Conservation (phyloP, 352 stramenopile species). For the Phytophthora brassicae region DNA sequence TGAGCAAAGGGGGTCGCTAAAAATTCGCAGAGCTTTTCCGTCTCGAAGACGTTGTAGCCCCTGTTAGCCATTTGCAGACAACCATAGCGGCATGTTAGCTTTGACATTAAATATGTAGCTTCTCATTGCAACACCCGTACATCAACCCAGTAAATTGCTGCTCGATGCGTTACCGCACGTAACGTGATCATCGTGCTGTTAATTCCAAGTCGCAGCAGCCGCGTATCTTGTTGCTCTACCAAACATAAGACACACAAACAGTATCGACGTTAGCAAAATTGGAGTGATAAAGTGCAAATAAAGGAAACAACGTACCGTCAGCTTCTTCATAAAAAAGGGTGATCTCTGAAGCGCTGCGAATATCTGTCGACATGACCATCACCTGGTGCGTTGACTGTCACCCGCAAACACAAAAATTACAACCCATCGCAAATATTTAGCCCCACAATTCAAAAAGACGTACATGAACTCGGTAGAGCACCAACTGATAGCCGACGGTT, state of each 20-base stretch:
- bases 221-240: slow-evolving; percentile 34
- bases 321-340: slow-evolving; percentile 35
- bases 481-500: slow-evolving; percentile 63
- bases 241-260: background rate
- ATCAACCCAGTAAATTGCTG: too few relatives aligned
- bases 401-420: too few relatives aligned
- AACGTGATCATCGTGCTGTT: slow-evolving; percentile 70
- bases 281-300: background rate
- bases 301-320: slow-evolving; percentile 13
- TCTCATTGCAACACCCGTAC: too few relatives aligned
- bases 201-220: slow-evolving; percentile 59
- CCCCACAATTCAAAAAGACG: too few relatives aligned
- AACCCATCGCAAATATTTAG: too few relatives aligned
- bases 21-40: too few relatives aligned
- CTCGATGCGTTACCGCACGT: too few relatives aligned
- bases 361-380: slow-evolving; percentile 71
- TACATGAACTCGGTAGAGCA: slow-evolving; percentile 74
- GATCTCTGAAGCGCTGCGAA: slow-evolving; percentile 64
- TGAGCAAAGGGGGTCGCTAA: too few relatives aligned
- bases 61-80: too few relatives aligned
- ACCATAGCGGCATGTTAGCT: too few relatives aligned
- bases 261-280: background rate
- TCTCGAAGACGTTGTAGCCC: too few relatives aligned
- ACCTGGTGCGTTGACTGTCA: slow-evolving; percentile 68
- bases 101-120: too few relatives aligned